Evolutionary conservation across 2,329 filamentous ascomycete genomes (phyloP).

Genomic region (Clarireedia sp.): DNA sequence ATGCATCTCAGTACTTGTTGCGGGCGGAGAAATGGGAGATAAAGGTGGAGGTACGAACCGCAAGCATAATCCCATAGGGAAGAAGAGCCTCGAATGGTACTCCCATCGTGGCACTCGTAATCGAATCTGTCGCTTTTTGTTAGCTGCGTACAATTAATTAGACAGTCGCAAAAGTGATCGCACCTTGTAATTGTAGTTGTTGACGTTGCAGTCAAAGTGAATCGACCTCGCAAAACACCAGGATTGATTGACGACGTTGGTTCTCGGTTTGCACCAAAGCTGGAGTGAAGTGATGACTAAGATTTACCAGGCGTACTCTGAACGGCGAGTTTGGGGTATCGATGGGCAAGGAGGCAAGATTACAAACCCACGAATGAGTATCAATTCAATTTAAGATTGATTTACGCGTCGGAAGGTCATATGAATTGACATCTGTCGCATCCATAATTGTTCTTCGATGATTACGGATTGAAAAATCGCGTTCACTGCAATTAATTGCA

Average conservation of each 20-base stretch:
- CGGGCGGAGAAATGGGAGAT: not conserved
- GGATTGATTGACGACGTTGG: slow-evolving; percentile 19
- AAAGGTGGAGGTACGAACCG: slow-evolving; percentile 25
- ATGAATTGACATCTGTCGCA: slow-evolving; percentile 17
- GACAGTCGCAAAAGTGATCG: not conserved
- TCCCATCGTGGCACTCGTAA: slow-evolving; percentile 29
- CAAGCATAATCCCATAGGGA: slow-evolving; percentile 34
- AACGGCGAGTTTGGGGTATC: slow-evolving; percentile 18
- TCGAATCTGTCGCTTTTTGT: slow-evolving; percentile 17
- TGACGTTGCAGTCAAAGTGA: slow-evolving; percentile 14
- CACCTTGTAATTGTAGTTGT: slow-evolving; percentile 20
- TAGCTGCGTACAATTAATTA: not conserved
- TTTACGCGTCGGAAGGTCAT: slow-evolving; percentile 28
- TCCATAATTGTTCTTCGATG: slow-evolving; percentile 15
- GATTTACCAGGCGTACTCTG: not conserved
- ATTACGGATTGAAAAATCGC: slow-evolving; percentile 21
- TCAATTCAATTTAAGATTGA: slow-evolving; percentile 22
- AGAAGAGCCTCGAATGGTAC: slow-evolving; percentile 36
- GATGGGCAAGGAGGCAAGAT: slow-evolving; percentile 16
- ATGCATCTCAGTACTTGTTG: slow-evolving; percentile 14
- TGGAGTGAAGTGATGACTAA: slow-evolving; percentile 14
- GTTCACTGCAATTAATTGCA: slow-evolving; percentile 12
- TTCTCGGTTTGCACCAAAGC: slow-evolving; percentile 6
- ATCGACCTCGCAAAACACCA: slow-evolving; percentile 5
- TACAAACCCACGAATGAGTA: slow-evolving; percentile 22